phyloP scores from a whole-genome alignment of 116 monocot genomes.

The Thalassia testudinum region DNA sequence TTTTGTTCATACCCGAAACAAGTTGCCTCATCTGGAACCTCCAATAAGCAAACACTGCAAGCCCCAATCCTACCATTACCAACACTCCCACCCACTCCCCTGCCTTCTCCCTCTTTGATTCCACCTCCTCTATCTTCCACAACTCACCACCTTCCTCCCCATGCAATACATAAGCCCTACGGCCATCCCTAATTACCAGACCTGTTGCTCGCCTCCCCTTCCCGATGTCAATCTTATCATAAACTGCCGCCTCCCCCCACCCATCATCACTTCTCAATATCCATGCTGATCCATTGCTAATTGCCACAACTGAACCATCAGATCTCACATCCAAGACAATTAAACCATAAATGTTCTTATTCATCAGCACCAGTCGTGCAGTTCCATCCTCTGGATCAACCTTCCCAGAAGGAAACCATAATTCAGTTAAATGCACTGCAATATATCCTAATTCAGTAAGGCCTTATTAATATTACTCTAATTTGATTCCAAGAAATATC shows the following conservation, averaged over 20 bases:
- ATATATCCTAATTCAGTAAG: too few relatives aligned
- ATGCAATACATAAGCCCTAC: slow-evolving; percentile 22
- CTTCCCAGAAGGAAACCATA: too few relatives aligned
- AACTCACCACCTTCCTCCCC: slow-evolving; percentile 8
- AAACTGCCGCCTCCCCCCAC: slow-evolving; percentile 39
- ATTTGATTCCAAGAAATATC: too few relatives aligned
- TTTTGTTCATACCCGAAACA: slow-evolving; percentile 52
- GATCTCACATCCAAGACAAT: slow-evolving; percentile 18
- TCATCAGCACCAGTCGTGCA: slow-evolving; percentile 17
- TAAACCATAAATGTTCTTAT: not conserved
- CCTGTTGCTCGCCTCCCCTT: slow-evolving; percentile 16
- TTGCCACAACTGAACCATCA: slow-evolving; percentile 31
- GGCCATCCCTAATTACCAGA: slow-evolving; percentile 40
- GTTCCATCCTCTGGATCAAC: too few relatives aligned
- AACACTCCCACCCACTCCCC: slow-evolving; percentile 54
- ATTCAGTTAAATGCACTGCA: too few relatives aligned
- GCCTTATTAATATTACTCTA: too few relatives aligned
- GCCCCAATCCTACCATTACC: slow-evolving; percentile 42
- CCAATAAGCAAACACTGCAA: slow-evolving; percentile 62
- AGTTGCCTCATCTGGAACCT: slow-evolving; percentile 83
- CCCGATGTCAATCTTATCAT: slow-evolving; percentile 17
- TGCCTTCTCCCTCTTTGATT: slow-evolving; percentile 40
- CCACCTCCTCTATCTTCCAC: slow-evolving; percentile 60
- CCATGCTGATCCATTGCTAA: slow-evolving; percentile 5
- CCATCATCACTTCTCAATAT: slow-evolving; percentile 44